Percentiles rank a stretch among this genome's conserved stretches.
phyloP scores from a whole-genome alignment of 495 filamentous ascomycete species.

The Neurospora sp. region DNA sequence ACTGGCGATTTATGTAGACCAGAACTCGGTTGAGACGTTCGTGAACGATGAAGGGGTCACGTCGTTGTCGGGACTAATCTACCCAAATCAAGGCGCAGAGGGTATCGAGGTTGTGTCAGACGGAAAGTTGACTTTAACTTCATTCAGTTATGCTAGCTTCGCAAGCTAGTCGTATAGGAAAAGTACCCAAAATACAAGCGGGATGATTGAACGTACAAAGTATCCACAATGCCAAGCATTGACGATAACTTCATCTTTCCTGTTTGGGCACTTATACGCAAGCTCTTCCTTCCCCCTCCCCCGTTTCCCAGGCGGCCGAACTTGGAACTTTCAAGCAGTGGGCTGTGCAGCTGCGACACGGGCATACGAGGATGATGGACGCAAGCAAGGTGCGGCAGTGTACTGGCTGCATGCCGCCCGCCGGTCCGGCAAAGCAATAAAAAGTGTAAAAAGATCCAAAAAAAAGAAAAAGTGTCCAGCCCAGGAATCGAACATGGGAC shows the following conservation, averaged over 20 bases:
- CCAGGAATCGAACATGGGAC: background rate
- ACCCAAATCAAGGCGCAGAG: background rate
- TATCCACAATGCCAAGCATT: background rate
- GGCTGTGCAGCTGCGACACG: too few relatives aligned
- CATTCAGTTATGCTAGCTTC: background rate
- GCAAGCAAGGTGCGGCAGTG: too few relatives aligned
- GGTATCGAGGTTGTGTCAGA: background rate
- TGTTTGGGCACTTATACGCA: background rate
- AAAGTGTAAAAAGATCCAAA: background rate
- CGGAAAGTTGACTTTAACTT: background rate
- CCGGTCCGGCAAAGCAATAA: too few relatives aligned
- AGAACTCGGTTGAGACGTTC: background rate
- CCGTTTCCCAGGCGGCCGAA: too few relatives aligned
- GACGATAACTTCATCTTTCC: background rate
- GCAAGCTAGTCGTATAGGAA: background rate
- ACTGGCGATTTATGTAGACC: background rate
- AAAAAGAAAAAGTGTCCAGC: background rate
- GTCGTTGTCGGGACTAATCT: background rate
- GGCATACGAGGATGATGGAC: too few relatives aligned
- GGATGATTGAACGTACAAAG: background rate
- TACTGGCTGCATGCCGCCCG: too few relatives aligned
- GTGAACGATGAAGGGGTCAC: background rate
- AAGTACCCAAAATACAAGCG: background rate
- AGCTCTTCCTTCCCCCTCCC: too few relatives aligned
- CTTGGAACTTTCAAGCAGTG: too few relatives aligned